These are phyloP conservation scores for Penicillium aurantiogriseum DNA, from an alignment of 2,329 filamentous ascomycete species.

Conservation along the genomic window DNA sequence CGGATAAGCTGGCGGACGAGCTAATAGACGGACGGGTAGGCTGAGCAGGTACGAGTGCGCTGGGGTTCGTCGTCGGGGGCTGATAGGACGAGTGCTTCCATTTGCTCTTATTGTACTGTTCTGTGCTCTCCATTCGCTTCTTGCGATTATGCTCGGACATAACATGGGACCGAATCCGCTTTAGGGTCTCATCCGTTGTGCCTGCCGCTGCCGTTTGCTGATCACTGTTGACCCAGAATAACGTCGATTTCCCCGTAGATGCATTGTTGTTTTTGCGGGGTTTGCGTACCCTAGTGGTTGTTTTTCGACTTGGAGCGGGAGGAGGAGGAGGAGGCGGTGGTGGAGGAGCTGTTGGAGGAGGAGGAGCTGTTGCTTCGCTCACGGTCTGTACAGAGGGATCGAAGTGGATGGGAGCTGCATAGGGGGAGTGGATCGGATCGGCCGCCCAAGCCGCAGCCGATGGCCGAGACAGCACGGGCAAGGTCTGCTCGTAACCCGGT, in stretches of 20 bases:
- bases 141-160: conserved; percentile 46
- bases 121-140: conserved; percentile 41
- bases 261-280: conserved; percentile 35
- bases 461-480: conserved; percentile 31
- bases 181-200: conserved; percentile 40
- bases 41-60: conserved; percentile 8
- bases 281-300: conserved; percentile 34
- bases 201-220: conserved; percentile 38
- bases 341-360: conserved; percentile 6
- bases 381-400: not conserved
- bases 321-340: not conserved
- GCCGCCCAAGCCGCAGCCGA: conserved; percentile 18
- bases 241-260: conserved; percentile 31
- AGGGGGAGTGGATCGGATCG: conserved; percentile 16
- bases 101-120: conserved; percentile 40
- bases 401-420: conserved; percentile 9
- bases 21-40: conserved; percentile 5
- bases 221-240: conserved; percentile 44
- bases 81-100: conserved; percentile 41
- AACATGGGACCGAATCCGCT: conserved; percentile 44
- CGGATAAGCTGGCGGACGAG: conserved; percentile 1
- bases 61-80: conserved; percentile 27
- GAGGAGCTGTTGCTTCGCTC: not conserved
- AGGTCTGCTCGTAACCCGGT: conserved; percentile 26
- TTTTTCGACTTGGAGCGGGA: conserved; percentile 18